Base-by-base conservation (phyloP, 768 basidiomycete genomes). In the Clavulina sp. region DNA sequence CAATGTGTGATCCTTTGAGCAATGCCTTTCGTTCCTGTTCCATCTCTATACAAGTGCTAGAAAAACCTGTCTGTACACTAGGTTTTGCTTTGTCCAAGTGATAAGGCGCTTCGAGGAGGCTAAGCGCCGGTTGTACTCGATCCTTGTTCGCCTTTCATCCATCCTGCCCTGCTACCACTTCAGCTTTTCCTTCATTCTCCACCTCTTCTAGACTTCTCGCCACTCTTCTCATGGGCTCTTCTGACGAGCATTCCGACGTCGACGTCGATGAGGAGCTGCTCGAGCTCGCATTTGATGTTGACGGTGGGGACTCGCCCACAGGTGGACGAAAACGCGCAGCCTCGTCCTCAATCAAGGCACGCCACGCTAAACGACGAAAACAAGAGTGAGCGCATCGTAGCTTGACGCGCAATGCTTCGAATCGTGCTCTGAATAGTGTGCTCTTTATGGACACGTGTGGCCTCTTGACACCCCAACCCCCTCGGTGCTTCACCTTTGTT, bases 281-380 rank as follows among this genome's bases (percentile, higher is more conserved):
- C 9, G 65, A 61, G 4, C 56, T 66, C 24, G 65, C 63, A n/a
- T 62, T 60, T 49, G 60, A 64, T 48, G 59, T 58, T 40, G 62
- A 60, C 16, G 49, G 52, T 7, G 44, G 50, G 9, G 24, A 46
- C 13, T 26, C 43, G 28, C 50, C 53, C 26, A 40, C 47, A 7
- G 49, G 53, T n/a, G 50, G 52, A 19, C 58, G 59, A 50, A 61
- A 60, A 52, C 55, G 57, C 40, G 40, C 43, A 33, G 53, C 46
- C 23, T 50, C 52, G 3, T 36, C 38, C 28, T 52, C 54, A 9
- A 26, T 16, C n/a, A 54, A 54, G 33, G 29, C 33, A 31, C 36
- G 54, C 26, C 19, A 51, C 19, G 48, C 66, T 57, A 81, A 85
- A 67, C 77, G 81, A 60, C 75, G 83, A 57, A 83, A 79, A 65